A percentile compares a stretch with the other conserved stretches of the same genome.
Evolutionary conservation across 2,329 filamentous ascomycete genomes (phyloP).

Genomic region (Keithomyces neogunnii): DNA sequence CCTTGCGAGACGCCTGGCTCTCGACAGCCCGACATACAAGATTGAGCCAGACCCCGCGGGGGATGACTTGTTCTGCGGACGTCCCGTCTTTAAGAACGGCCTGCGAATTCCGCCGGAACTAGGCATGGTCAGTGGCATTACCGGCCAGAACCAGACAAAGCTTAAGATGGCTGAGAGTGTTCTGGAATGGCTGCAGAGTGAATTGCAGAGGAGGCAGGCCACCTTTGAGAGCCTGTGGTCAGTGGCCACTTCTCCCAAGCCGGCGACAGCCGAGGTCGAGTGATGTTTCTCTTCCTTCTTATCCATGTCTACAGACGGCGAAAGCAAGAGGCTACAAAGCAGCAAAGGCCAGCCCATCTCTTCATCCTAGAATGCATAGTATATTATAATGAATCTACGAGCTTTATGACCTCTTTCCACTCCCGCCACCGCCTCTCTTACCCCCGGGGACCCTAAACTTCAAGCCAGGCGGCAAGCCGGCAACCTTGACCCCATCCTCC

Average conservation of each 20-base stretch:
- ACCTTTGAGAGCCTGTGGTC: conserved; percentile 4
- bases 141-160: conserved; percentile 25
- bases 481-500: conserved; percentile 57
- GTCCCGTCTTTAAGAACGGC: conserved; percentile 23
- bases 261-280: background rate
- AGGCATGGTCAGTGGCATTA: conserved; percentile 24
- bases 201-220: conserved; percentile 10
- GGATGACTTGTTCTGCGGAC: conserved; percentile 26
- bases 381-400: background rate
- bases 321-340: too few species aligned
- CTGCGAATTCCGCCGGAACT: conserved; percentile 21
- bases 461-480: conserved; percentile 56
- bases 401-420: conserved; percentile 23
- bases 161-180: conserved; percentile 31
- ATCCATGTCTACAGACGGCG: background rate
- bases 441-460: conserved; percentile 38
- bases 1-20: conserved; percentile 24
- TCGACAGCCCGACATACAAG: conserved; percentile 25
- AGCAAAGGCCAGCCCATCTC: too few species aligned
- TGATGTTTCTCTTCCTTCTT: background rate
- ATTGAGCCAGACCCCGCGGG: conserved; percentile 13
- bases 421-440: conserved; percentile 36
- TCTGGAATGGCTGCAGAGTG: conserved; percentile 25
- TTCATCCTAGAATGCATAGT: background rate
- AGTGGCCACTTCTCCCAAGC: background rate